A percentile compares a stretch with the other conserved stretches of the same genome.
phyloP scores from a whole-genome alignment of 345 rosid genomes.

The Populus pruinosa region DNA sequence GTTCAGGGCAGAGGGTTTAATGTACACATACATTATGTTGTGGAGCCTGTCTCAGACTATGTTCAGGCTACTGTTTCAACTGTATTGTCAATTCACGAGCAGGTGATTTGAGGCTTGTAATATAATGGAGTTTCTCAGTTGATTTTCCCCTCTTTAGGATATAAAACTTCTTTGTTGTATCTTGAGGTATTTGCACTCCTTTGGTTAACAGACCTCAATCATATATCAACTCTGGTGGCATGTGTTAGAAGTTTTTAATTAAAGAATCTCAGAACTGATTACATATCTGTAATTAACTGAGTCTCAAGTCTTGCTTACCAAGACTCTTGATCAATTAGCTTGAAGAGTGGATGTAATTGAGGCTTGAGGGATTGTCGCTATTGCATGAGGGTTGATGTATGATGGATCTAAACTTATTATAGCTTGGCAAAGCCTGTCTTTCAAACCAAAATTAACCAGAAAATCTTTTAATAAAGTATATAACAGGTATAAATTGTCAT shows the following conservation, averaged over 20 bases:
- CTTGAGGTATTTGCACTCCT: not conserved
- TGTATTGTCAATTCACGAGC: conserved; percentile 62
- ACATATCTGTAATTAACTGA: too few species aligned
- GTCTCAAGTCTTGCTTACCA: too few species aligned
- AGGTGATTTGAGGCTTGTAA: conserved; percentile 42
- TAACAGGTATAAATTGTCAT: not conserved
- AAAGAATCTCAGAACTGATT: too few species aligned
- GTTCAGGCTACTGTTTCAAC: conserved; percentile 75
- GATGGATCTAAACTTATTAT: too few species aligned
- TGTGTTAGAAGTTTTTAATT: too few species aligned
- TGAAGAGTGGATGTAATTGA: too few species aligned
- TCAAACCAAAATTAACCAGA: not conserved
- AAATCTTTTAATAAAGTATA: not conserved
- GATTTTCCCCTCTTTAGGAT: not conserved
- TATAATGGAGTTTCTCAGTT: not conserved
- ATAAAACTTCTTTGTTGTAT: not conserved
- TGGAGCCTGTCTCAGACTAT: conserved; percentile 91
- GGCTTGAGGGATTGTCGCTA: too few species aligned
- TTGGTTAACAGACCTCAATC: too few species aligned
- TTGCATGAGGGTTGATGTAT: too few species aligned
- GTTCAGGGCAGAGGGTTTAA: conserved; percentile 91
- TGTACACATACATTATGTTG: conserved; percentile 73
- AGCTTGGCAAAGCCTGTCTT: too few species aligned
- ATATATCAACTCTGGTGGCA: too few species aligned
- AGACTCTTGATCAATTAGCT: too few species aligned